A percentile compares a stretch with the other conserved stretches of the same genome.
phyloP scores from a whole-genome alignment of 148 eudicot species.

The Heliamphora exappendiculata region DNA sequence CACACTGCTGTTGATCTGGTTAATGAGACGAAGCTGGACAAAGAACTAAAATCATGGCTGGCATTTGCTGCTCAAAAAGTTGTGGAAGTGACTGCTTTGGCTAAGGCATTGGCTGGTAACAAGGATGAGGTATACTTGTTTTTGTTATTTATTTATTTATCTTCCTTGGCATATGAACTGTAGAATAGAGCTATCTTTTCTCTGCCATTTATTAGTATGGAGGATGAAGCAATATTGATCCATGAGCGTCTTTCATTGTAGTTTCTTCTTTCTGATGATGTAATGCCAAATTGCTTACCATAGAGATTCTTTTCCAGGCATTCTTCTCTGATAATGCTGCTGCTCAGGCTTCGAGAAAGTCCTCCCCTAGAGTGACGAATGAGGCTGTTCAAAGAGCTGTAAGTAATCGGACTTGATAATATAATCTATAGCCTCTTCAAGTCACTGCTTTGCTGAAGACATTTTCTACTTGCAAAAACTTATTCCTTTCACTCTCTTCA shows the following conservation, averaged over 20 bases:
- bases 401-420: conserved; percentile 29
- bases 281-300: neutral
- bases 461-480: neutral
- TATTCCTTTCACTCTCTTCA: conserved; percentile 19
- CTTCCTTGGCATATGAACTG: neutral
- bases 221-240: neutral
- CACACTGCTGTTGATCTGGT: conserved; percentile 93
- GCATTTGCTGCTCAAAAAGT: conserved; percentile 96
- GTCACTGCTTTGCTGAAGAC: no score
- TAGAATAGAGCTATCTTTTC: neutral
- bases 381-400: conserved; percentile 91
- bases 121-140: conserved; percentile 65
- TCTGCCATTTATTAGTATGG: neutral
- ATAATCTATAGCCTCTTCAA: neutral
- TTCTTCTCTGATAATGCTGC: conserved; percentile 86
- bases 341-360: conserved; percentile 79
- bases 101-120: conserved; percentile 82
- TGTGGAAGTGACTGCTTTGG: conserved; percentile 85
- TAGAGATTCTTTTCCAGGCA: conserved; percentile 38
- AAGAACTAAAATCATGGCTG: conserved; percentile 88
- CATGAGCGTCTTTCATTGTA: neutral
- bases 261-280: neutral
- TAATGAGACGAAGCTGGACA: conserved; percentile 82
- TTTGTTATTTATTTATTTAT: neutral
- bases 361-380: conserved; percentile 85